A percentile compares a stretch with the other conserved stretches of the same genome.
Conservation (phyloP, 2,329 filamentous ascomycete species). For the Raffaelea ambrosiae region DNA sequence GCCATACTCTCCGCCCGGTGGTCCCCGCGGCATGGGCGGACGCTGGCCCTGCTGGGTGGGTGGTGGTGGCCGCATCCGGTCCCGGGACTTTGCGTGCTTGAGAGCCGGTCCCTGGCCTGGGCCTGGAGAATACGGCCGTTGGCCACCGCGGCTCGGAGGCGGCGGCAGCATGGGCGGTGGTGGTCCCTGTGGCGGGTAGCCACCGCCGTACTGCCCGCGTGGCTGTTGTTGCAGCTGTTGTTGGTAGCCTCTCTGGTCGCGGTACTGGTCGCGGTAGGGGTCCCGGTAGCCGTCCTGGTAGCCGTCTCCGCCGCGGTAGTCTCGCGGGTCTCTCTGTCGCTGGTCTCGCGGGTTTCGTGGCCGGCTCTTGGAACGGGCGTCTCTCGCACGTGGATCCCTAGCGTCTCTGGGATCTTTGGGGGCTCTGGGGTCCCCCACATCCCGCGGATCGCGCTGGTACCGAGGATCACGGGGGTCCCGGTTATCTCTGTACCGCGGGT, state of each 20-base stretch:
- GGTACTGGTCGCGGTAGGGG: no score
- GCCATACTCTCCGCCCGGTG: no score
- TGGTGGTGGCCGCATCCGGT: no score
- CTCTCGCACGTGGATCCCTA: background rate
- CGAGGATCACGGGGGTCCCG: background rate
- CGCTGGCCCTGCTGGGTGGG: no score
- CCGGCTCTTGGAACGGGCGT: background rate
- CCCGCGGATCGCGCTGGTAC: background rate
- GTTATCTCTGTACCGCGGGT: background rate
- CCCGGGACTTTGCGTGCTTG: no score
- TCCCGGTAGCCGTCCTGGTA: no score
- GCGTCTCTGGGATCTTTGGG: no score
- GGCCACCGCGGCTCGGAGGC: background rate
- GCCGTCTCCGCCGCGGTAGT: background rate
- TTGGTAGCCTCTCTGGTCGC: background rate
- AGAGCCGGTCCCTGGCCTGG: background rate
- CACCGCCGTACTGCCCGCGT: background rate
- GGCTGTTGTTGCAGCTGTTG: background rate
- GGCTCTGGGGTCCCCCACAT: background rate
- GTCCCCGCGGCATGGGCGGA: no score
- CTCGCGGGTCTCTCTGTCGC: background rate
- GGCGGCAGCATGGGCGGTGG: background rate
- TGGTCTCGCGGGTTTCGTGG: background rate
- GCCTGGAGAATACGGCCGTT: background rate
- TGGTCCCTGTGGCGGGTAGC: background rate